Conservation (phyloP, 1,139 yeast species). For the Insectozyma bohioensis region DNA sequence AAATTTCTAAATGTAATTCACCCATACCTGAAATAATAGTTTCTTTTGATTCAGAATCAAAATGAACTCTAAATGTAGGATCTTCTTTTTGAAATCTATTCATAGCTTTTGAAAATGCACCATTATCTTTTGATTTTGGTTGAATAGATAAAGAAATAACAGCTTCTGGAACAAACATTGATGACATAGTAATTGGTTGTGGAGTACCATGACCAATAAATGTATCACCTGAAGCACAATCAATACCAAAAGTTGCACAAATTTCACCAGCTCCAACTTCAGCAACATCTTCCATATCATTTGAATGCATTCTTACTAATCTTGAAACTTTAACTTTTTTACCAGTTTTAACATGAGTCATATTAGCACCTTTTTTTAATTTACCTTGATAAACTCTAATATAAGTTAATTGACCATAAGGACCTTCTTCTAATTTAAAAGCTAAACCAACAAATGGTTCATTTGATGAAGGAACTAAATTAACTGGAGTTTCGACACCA, state of each 20-base stretch:
- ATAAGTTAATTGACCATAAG: slow-evolving; percentile 95
- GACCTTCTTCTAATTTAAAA: slow-evolving; percentile 96
- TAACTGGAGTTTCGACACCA: slow-evolving; percentile 59
- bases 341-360: slow-evolving; percentile 87
- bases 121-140: slow-evolving; percentile 86
- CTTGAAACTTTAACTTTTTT: slow-evolving; percentile 94
- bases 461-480: slow-evolving; percentile 68
- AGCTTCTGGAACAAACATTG: slow-evolving; percentile 98
- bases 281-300: slow-evolving; percentile 96
- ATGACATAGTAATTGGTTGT: slow-evolving; percentile 82
- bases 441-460: slow-evolving; percentile 95
- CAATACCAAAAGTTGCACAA: slow-evolving; percentile 98
- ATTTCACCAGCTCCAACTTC: slow-evolving; percentile 98
- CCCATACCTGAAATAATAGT: slow-evolving; percentile 99
- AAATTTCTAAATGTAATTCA: slow-evolving; percentile 92
- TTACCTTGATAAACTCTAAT: slow-evolving; percentile 96
- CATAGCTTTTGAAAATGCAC: slow-evolving; percentile 89
- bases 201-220: slow-evolving; percentile 75
- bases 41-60: slow-evolving; percentile 89
- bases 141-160: slow-evolving; percentile 89
- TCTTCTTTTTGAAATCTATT: slow-evolving; percentile 98
- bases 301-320: slow-evolving; percentile 97
- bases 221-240: slow-evolving; percentile 99
- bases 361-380: slow-evolving; percentile 84
- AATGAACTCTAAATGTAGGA: slow-evolving; percentile 94